Percentiles rank a stretch among this genome's conserved stretches.
These are phyloP conservation scores for Dunaliella sp. DNA, from an alignment of 139 green algal species.

Conservation along the genomic window DNA sequence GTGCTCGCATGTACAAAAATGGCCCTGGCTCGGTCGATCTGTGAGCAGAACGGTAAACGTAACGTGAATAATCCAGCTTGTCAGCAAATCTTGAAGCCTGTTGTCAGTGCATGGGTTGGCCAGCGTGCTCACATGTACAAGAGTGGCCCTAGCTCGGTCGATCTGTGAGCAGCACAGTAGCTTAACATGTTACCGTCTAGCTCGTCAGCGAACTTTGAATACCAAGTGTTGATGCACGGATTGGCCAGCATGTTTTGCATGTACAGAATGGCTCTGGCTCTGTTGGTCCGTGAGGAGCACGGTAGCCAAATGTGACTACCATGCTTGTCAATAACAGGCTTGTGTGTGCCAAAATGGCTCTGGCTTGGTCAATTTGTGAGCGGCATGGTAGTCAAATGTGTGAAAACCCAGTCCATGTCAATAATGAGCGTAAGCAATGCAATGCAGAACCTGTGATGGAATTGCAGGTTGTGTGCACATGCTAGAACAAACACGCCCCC, in stretches of 20 bases:
- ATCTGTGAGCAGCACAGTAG: conserved; percentile 49
- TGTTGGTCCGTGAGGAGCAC: too few relatives aligned
- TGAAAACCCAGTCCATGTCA: background rate
- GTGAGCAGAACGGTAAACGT: background rate
- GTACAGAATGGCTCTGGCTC: conserved; percentile 89
- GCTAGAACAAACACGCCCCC: too few relatives aligned
- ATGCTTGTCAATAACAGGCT: too few relatives aligned
- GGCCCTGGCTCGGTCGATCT: conserved; percentile 88
- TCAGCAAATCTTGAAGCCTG: too few relatives aligned
- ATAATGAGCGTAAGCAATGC: too few relatives aligned
- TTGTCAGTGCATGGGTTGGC: conserved; percentile 26
- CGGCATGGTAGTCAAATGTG: background rate
- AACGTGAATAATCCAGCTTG: too few relatives aligned
- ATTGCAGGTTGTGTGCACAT: too few relatives aligned
- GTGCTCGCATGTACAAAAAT: conserved; percentile 82
- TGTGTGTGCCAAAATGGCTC: conserved; percentile 72
- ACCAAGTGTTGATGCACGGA: conserved; percentile 42
- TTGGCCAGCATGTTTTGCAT: conserved; percentile 54
- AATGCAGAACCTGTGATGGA: too few relatives aligned
- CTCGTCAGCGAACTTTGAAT: too few relatives aligned
- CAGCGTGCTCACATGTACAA: conserved; percentile 66
- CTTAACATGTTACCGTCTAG: too few relatives aligned
- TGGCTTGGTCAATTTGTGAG: conserved; percentile 80
- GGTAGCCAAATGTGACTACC: too few relatives aligned
- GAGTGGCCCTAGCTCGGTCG: conserved; percentile 91